Base-by-base conservation (phyloP, 495 filamentous ascomycete genomes). In the Glonium stellatum region DNA sequence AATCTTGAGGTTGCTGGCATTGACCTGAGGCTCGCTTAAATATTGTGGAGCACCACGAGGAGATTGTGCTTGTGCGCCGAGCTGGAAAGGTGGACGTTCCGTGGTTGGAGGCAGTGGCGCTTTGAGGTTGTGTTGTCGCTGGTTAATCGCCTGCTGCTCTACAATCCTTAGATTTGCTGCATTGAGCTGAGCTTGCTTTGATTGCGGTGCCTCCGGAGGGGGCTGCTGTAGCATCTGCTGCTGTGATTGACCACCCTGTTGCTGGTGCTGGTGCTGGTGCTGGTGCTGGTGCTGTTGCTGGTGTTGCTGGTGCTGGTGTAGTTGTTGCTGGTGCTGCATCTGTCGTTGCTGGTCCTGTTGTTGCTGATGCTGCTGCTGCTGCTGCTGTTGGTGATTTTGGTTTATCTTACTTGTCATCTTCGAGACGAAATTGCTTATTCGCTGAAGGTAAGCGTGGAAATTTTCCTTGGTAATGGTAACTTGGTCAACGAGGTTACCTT, bases 41-140 rank as follows among this genome's bases (percentile, higher is more conserved):
- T 85, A 85, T 0, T 72, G 73, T 5, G 89, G 87, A 22, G 84
- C 78, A 5, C 88, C 87, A 48, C 86, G 78, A 18, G 88, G 89
- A 35, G 89, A 89, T 42, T 86, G 81, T 8, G 80, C 79, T 42
- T 86, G 81, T 8, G 80, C 79, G 21, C 84, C 84, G 60, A 92
- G 80, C 46, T 79, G 79, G 68, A 88, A 88, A 0, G 85, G 82
- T 39, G 84, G 78, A 44, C 87, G 80, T 0, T 83, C 70, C 0
- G 82, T 77, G 0, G 81, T 87, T n/a, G 87, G 84, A 5, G 86
- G 82, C 54, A 84, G 77, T 12, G 87, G 79, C 15, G 80, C 75
- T 42, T 69, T 70, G 18, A 46, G 57, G 52, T 58, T 63, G 5
- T 63, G 65, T 13, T 58, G 64, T 25, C 59, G 46, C 31, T 25